A percentile compares a stretch with the other conserved stretches of the same genome.
phyloP scores from a whole-genome alignment of 1,284 basidiomycete genomes.

The Nidula niveotomentosa region DNA sequence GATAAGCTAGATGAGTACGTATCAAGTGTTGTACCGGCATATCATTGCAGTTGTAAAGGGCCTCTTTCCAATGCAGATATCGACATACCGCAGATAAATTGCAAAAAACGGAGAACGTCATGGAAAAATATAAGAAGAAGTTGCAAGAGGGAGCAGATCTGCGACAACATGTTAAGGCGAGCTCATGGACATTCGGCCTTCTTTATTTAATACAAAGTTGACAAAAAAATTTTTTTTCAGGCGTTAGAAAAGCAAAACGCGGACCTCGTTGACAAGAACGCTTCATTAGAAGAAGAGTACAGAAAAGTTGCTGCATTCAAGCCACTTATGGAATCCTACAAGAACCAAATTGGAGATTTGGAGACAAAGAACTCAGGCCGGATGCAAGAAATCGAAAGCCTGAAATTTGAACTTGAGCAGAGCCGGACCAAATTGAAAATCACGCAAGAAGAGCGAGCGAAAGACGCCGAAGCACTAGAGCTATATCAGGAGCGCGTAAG shows the following conservation, averaged over 20 bases:
- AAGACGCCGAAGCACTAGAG: conserved; percentile 85
- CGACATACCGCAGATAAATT: conserved; percentile 89
- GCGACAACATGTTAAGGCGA: conserved; percentile 82
- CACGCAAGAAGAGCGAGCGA: conserved; percentile 67
- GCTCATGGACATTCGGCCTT: conserved; percentile 6
- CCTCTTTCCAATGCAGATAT: conserved; percentile 47
- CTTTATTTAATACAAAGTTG: not conserved
- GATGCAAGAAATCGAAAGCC: conserved; percentile 68
- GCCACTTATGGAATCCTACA: conserved; percentile 92
- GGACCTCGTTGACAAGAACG: conserved; percentile 88
- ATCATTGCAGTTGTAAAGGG: no score
- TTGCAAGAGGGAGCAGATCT: conserved; percentile 92
- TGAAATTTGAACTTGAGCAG: conserved; percentile 79
- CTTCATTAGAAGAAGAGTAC: conserved; percentile 88
- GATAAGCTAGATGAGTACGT: conserved; percentile 94
- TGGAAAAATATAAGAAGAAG: conserved; percentile 99
- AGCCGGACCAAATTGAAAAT: conserved; percentile 69
- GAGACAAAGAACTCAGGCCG: conserved; percentile 70
- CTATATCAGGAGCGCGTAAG: conserved; percentile 90
- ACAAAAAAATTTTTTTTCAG: conserved; percentile 33
- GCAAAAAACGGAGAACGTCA: conserved; percentile 94
- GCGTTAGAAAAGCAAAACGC: conserved; percentile 92
- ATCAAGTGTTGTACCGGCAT: not conserved
- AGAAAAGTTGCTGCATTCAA: conserved; percentile 86
- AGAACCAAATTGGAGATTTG: conserved; percentile 81